Conservation (phyloP, 768 basidiomycete genomes). For the Royoungia palumana region DNA sequence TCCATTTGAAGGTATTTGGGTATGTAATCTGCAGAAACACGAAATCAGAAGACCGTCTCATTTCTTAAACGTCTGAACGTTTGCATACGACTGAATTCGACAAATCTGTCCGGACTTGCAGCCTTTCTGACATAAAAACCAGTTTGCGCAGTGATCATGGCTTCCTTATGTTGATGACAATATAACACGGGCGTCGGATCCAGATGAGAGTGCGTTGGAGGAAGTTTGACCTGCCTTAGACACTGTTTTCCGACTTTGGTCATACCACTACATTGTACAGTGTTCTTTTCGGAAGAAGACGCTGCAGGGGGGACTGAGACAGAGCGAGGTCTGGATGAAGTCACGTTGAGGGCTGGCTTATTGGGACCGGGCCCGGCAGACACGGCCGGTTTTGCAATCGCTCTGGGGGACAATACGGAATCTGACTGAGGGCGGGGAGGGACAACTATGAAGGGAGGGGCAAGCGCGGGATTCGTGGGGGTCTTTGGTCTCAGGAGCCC, state of each 20-base stretch:
- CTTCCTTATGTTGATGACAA: conserved; percentile 64
- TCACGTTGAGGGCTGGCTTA: conserved; percentile 9
- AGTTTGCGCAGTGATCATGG: conserved; percentile 42
- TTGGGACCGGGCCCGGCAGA: conserved; percentile 6
- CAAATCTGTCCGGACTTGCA: conserved; percentile 39
- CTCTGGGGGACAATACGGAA: conserved; percentile 14
- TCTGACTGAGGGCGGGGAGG: conserved; percentile 36
- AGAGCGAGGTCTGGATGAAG: conserved; percentile 20
- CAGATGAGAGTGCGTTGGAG: conserved; percentile 23
- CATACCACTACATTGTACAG: conserved; percentile 55
- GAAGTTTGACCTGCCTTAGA: conserved; percentile 52
- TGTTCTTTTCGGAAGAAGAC: conserved; percentile 17
- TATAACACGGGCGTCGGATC: conserved; percentile 39
- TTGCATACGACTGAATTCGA: conserved; percentile 54
- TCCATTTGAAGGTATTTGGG: conserved; percentile 58
- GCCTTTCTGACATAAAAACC: conserved; percentile 57
- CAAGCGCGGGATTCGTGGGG: conserved; percentile 15
- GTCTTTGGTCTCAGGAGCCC: conserved; percentile 2
- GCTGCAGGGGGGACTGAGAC: conserved; percentile 15
- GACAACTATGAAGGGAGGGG: conserved; percentile 14
- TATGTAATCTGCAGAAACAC: conserved; percentile 55
- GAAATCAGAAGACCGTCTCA: conserved; percentile 6
- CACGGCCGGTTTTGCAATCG: neutral
- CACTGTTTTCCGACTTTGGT: conserved; percentile 68
- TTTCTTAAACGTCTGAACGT: neutral